These are phyloP conservation scores for Debaryomyces psychrophilus DNA, from an alignment of 1,139 yeast genomes.

Conservation along the genomic window DNA sequence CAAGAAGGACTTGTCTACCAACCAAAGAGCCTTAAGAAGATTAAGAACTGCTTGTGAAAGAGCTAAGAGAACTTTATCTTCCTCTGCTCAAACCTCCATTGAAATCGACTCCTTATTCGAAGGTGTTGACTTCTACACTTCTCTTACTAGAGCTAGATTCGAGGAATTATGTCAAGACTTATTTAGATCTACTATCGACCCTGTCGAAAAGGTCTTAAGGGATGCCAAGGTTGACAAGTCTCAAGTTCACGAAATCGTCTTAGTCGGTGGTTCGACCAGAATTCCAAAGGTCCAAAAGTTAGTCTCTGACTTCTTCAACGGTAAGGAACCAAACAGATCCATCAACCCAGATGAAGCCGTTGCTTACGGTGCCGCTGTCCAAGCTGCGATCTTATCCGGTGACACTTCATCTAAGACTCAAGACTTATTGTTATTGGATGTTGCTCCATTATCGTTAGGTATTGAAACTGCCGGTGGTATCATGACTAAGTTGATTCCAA, in stretches of 20 bases:
- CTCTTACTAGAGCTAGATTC: slow-evolving; percentile 98
- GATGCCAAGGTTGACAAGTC: slow-evolving; percentile 92
- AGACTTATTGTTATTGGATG: slow-evolving; percentile 85
- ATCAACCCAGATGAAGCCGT: slow-evolving; percentile 99
- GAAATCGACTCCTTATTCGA: slow-evolving; percentile 96
- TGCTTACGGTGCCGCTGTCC: slow-evolving; percentile 98
- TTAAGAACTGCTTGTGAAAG: slow-evolving; percentile 99
- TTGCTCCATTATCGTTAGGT: slow-evolving; percentile 92
- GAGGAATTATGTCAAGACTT: slow-evolving; percentile 96
- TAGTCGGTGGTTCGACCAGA: slow-evolving; percentile 99
- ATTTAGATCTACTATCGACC: slow-evolving; percentile 94
- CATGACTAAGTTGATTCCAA: slow-evolving; percentile 94
- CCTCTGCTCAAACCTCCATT: slow-evolving; percentile 93
- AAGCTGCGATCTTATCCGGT: slow-evolving; percentile 86
- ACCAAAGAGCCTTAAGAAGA: slow-evolving; percentile 96
- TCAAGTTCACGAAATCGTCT: slow-evolving; percentile 89
- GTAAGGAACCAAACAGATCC: slow-evolving; percentile 92
- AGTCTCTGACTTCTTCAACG: slow-evolving; percentile 96
- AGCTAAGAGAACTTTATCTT: slow-evolving; percentile 97
- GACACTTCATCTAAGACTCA: slow-evolving; percentile 70
- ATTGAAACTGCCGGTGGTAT: slow-evolving; percentile 98
- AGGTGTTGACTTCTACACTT: slow-evolving; percentile 95
- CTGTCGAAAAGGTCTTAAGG: slow-evolving; percentile 96
- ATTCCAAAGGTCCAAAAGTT: slow-evolving; percentile 98
- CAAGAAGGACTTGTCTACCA: slow-evolving; percentile 85